These are phyloP conservation scores for Lachnellula subtilissima DNA, from an alignment of 2,329 filamentous ascomycete species.

Conservation along the genomic window DNA sequence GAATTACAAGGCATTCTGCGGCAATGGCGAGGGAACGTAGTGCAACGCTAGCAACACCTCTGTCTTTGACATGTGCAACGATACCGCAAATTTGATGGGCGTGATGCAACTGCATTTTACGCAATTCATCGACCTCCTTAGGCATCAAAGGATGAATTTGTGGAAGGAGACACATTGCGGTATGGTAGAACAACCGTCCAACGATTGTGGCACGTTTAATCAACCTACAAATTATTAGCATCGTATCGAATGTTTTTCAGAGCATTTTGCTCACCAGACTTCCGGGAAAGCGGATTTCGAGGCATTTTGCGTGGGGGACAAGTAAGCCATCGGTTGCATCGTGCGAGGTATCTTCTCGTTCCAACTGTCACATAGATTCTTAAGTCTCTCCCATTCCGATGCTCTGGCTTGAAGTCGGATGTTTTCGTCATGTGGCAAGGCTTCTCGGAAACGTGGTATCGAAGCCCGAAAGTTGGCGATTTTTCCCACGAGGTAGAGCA, in stretches of 20 bases:
- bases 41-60: conserved; percentile 72
- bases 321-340: conserved; percentile 81
- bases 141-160: conserved; percentile 69
- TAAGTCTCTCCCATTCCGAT: conserved; percentile 75
- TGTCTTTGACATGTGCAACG: conserved; percentile 76
- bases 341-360: conserved; percentile 71
- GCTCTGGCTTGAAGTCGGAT: conserved; percentile 59
- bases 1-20: conserved; percentile 63
- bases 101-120: conserved; percentile 64
- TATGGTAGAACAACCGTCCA: conserved; percentile 84
- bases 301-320: conserved; percentile 62
- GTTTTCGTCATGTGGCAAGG: conserved; percentile 58
- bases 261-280: conserved; percentile 59
- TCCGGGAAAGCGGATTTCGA: conserved; percentile 77
- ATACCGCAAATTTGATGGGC: conserved; percentile 87
- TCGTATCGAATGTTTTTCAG: conserved; percentile 6
- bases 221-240: conserved; percentile 51
- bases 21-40: conserved; percentile 76
- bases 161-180: conserved; percentile 72
- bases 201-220: conserved; percentile 78
- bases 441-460: conserved; percentile 55
- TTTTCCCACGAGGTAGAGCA: conserved; percentile 83
- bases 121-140: conserved; percentile 59
- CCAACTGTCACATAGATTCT: conserved; percentile 79
- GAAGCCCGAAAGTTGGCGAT: conserved; percentile 78